Evolutionary conservation across 345 rosid species (phyloP), one percentile per base, ranked within the genome.

Genomic region (Rhizophora mangle): DNA sequence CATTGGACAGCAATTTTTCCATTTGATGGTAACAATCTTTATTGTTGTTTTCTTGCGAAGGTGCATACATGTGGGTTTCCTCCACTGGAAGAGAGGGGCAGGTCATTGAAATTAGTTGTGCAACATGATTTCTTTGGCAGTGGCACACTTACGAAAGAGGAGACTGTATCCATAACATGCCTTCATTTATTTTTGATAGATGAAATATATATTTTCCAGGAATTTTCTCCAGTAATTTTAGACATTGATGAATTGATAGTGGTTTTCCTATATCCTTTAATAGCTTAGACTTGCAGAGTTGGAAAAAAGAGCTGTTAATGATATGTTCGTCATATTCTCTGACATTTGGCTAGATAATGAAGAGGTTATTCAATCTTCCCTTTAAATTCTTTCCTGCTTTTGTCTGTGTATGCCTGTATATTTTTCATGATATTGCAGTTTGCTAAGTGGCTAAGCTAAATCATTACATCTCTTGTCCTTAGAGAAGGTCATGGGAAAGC

Each of bases 11-110:
- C 20, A 39, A 68, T 6, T 34, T n/a, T 43, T 55, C 30, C 29
- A 26, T 5, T 55, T 22, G 30, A 22, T 55, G 60, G 60, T 9
- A 55, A 22, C 60, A 55, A 55, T 22, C 60, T 21, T 55, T 26
- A 9, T 64, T 65, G 8, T 59, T 55, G 37, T 75, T 24, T n/a
- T 74, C 26, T 75, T 46, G 57, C 76, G 63, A 70, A 92, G 99
- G 93, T 95, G 70, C 73, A 78, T 66, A 88, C 96, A 2, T 95
- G 99, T 52, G 98, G 99, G 34, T 95, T 95, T 85, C 96, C 98
- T 75, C 96, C 96, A 11, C 58, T 92, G 61, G 99, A 92, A 82
- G 93, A 87, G 66, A 87, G 97, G 70, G 87, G 82, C 11, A 86
- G 85, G 78, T 90, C 99, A 71, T 77, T 83, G 58, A 89, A 88